Conservation (phyloP, 1,284 basidiomycete species). For the Ceratobasidium sp. region DNA sequence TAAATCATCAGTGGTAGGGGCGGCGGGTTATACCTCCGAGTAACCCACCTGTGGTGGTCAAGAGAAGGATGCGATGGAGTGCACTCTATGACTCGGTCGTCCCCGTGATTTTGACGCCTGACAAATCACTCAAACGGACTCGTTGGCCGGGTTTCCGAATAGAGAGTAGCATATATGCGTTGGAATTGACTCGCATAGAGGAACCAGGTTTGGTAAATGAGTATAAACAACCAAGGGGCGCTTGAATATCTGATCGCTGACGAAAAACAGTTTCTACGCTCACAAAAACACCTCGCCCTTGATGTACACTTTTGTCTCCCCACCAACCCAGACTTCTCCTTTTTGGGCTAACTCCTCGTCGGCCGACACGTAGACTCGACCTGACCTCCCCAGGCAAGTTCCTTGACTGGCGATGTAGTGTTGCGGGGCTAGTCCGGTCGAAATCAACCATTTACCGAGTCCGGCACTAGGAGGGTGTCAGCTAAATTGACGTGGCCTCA, state of each 20-base stretch:
- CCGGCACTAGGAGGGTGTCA: constrained; percentile 22
- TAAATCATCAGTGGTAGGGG: background rate
- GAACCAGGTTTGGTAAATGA: background rate
- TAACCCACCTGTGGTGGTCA: constrained; percentile 8
- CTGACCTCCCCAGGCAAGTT: constrained; percentile 27
- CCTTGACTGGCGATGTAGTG: constrained; percentile 42
- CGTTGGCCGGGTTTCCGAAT: background rate
- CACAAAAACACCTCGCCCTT: constrained; percentile 20
- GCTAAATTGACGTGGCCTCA: background rate
- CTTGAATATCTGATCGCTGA: background rate
- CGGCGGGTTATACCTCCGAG: too few species aligned
- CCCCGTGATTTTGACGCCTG: background rate
- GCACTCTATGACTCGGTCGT: background rate
- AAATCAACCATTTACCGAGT: constrained; percentile 34
- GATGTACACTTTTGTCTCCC: constrained; percentile 26
- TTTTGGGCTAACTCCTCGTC: background rate
- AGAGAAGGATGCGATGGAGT: background rate
- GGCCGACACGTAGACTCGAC: constrained; percentile 37
- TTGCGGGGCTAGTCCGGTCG: constrained; percentile 25
- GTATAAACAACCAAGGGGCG: background rate
- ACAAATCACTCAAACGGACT: background rate
- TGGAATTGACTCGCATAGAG: background rate
- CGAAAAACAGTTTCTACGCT: background rate
- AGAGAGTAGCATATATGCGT: background rate
- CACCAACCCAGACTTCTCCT: constrained; percentile 34